Percentiles rank a stretch among this genome's conserved stretches.
phyloP scores from a whole-genome alignment of 2,329 filamentous ascomycete genomes.

The Tolypocladium sp. region DNA sequence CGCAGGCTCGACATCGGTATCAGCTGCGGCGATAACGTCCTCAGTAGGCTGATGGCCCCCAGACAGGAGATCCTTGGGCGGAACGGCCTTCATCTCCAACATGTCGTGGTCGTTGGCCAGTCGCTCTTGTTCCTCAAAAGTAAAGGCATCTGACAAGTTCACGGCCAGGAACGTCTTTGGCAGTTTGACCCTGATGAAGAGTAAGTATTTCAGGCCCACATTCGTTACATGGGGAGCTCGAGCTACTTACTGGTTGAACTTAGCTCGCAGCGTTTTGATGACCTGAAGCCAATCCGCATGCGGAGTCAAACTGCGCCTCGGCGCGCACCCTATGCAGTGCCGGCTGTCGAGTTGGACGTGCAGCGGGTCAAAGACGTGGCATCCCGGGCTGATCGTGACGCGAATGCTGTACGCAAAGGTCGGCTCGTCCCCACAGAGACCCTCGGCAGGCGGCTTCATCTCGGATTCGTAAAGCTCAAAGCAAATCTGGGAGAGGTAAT shows the following conservation, averaged over 20 bases:
- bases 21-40: not conserved
- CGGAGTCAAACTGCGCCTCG: constrained; percentile 78
- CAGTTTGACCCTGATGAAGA: constrained; percentile 47
- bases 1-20: not conserved
- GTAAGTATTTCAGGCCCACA: not conserved
- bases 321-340: constrained; percentile 91
- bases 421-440: constrained; percentile 42
- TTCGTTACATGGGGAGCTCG: not conserved
- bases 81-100: constrained; percentile 36
- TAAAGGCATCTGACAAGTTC: constrained; percentile 54
- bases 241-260: constrained; percentile 76
- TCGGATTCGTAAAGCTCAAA: constrained; percentile 97
- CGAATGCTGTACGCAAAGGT: constrained; percentile 92
- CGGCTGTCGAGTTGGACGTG: constrained; percentile 95
- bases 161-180: constrained; percentile 58
- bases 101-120: constrained; percentile 36
- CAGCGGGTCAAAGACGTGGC: constrained; percentile 90
- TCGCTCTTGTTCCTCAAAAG: constrained; percentile 47
- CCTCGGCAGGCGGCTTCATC: constrained; percentile 47
- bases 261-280: constrained; percentile 88
- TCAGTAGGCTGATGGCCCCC: not conserved
- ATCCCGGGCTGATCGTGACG: constrained; percentile 91
- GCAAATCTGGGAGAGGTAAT: constrained; percentile 95
- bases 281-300: constrained; percentile 95
- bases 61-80: constrained; percentile 18